Conservation (phyloP, 2,329 filamentous ascomycete genomes). For the Ambrosiella beaveri region DNA sequence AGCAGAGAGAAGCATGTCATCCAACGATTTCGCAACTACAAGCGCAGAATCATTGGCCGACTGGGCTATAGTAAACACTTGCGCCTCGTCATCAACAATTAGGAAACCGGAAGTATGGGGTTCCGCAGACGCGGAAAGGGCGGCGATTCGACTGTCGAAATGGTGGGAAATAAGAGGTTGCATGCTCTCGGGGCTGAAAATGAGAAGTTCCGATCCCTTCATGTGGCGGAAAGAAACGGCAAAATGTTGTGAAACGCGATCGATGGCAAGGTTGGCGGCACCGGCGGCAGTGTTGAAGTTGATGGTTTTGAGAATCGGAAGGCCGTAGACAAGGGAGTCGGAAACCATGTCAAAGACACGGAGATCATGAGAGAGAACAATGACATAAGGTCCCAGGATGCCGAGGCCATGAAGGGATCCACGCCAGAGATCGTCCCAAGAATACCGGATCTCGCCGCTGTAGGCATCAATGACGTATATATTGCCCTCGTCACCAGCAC, state of each 20-base stretch:
- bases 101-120: conserved; percentile 50
- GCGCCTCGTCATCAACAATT: conserved; percentile 56
- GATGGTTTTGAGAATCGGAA: conserved; percentile 29
- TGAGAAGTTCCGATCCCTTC: conserved; percentile 37
- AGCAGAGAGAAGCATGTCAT: conserved; percentile 33
- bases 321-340: conserved; percentile 53
- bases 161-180: conserved; percentile 41
- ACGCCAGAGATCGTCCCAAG: conserved; percentile 49
- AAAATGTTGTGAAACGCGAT: conserved; percentile 46
- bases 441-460: conserved; percentile 47
- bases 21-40: conserved; percentile 36
- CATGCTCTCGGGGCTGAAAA: conserved; percentile 47
- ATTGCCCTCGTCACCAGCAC: conserved; percentile 36
- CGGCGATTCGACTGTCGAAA: conserved; percentile 42
- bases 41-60: conserved; percentile 37
- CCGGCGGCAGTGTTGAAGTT: conserved; percentile 24
- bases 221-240: conserved; percentile 38
- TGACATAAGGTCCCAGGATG: conserved; percentile 55
- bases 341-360: conserved; percentile 72
- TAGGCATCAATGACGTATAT: conserved; percentile 63
- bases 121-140: conserved; percentile 33
- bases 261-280: conserved; percentile 53
- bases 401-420: conserved; percentile 49
- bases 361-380: conserved; percentile 57
- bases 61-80: conserved; percentile 47